Conservation (phyloP, 1,284 basidiomycete genomes). For the Leccinum pachyderme region DNA sequence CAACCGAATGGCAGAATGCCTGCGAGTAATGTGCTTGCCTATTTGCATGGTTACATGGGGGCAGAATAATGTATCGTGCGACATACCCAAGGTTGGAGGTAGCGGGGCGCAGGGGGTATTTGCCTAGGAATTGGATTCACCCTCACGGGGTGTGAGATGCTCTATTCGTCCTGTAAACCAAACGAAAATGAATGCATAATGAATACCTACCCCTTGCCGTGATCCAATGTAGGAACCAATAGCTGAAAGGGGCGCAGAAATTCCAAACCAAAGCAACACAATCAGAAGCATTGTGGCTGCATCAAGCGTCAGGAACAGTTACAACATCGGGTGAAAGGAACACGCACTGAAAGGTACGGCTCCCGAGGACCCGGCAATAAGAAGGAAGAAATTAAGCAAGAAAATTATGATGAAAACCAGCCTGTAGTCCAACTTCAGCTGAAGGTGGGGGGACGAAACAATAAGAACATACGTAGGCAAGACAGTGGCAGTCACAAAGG, state of each 20-base stretch:
- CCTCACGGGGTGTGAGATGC: conserved; percentile 76
- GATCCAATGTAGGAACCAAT: conserved; percentile 79
- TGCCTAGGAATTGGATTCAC: conserved; percentile 93
- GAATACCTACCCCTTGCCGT: conserved; percentile 74
- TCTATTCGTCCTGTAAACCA: conserved; percentile 41
- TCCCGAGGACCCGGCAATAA: conserved; percentile 86
- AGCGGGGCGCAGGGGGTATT: conserved; percentile 84
- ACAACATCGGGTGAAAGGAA: background rate
- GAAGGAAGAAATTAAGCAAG: conserved; percentile 83
- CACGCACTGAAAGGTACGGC: conserved; percentile 88
- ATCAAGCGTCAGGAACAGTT: background rate
- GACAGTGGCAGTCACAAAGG: conserved; percentile 84
- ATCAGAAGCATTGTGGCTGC: conserved; percentile 86
- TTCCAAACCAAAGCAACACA: conserved; percentile 92
- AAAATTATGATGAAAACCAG: conserved; percentile 82
- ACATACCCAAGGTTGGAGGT: conserved; percentile 74
- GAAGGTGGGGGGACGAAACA: background rate
- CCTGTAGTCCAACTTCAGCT: conserved; percentile 37
- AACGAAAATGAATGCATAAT: background rate
- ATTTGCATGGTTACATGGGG: conserved; percentile 16
- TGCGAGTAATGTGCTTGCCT: conserved; percentile 79
- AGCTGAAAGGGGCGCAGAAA: conserved; percentile 83
- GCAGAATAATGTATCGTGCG: conserved; percentile 5
- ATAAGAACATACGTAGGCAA: conserved; percentile 71
- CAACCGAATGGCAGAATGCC: conserved; percentile 91